Conservation (phyloP, 345 rosid species). For the Alliaria petiolata region DNA sequence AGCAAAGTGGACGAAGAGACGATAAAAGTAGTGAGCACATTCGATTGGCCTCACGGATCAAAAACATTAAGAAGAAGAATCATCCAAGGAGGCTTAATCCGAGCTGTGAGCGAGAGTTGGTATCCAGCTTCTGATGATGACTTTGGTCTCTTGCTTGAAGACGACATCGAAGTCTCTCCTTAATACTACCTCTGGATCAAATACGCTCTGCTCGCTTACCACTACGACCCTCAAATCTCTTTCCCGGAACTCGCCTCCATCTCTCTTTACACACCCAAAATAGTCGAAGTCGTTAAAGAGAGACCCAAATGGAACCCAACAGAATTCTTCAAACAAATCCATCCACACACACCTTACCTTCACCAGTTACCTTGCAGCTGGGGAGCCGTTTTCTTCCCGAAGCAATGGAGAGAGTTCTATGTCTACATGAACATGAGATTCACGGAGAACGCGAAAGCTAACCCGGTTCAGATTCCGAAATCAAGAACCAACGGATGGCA, state of each 20-base stretch:
- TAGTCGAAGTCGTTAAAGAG: constrained; percentile 93
- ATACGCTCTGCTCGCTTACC: constrained; percentile 87
- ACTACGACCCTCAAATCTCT: constrained; percentile 80
- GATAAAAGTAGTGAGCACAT: constrained; percentile 61
- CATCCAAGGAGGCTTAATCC: constrained; percentile 96
- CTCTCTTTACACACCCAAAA: constrained; percentile 82
- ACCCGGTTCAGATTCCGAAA: constrained; percentile 93
- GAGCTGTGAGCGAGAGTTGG: constrained; percentile 99
- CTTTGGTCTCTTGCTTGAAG: constrained; percentile 85
- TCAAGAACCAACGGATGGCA: constrained; percentile 99
- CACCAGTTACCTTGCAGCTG: constrained; percentile 98
- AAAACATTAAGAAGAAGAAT: constrained; percentile 88
- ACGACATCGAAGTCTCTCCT: constrained; percentile 96
- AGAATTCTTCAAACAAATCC: constrained; percentile 76
- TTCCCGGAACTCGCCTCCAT: constrained; percentile 86
- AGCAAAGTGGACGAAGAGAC: constrained; percentile 92
- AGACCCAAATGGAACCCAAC: constrained; percentile 94
- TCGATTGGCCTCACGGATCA: constrained; percentile 90
- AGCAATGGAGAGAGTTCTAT: constrained; percentile 96
- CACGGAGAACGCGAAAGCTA: constrained; percentile 77
- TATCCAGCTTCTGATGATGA: constrained; percentile 90
- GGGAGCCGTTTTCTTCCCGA: constrained; percentile 99
- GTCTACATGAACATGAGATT: constrained; percentile 99
- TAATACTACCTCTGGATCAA: constrained; percentile 93
- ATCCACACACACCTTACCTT: constrained; percentile 90